Base-by-base conservation (phyloP, 2,329 filamentous ascomycete species). In the Paecilomyces formosus region DNA sequence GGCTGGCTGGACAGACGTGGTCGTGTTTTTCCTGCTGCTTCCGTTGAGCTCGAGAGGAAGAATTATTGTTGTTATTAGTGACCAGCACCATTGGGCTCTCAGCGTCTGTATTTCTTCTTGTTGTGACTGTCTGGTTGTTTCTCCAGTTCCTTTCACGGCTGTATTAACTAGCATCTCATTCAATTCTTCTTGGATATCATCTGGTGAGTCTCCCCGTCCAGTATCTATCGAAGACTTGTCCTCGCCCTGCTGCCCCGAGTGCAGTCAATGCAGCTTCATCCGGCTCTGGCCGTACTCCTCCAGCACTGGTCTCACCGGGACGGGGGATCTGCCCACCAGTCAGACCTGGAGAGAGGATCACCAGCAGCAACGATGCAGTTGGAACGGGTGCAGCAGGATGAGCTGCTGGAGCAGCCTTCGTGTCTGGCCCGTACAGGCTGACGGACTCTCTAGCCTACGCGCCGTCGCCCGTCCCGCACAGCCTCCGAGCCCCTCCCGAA, bases 401-500 rank as follows among this genome's bases (percentile, higher is more conserved):
- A 26, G 24, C 24, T 26, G 24, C n/a, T n/a, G n/a, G n/a, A 15
- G 33, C 33, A 39, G 35, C 13, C 33, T 55, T 55, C 35, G 33
- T 49, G 54, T 31, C 54, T 55, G 54, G 54, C 33, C 31, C 21
- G 54, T 49, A 24, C 31, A 33, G 35, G 54, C 54, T 55, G 31
- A 45, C 35, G 35, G 21, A 55, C 55, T 51, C 24, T 49, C 54
- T 55, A 35, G 54, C 30, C 33, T 45, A 28, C 54, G 33, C 54
- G 54, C 54, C 54, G 54, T 55, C 51, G 24, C 24, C 15, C 53
- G 26, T 35, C 53, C 31, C 53, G 53, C 26, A 4, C 51, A 53
- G 56, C 24, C 66, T 59, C 61, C 60, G 61, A 69, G 70, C 70
- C 71, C 69, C 68, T 73, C 71, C 64, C 53, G 26, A 51, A 55